A percentile compares a stretch with the other conserved stretches of the same genome.
These are phyloP conservation scores for Quercus robur DNA, from an alignment of 306 rosid species.

Conservation along the genomic window DNA sequence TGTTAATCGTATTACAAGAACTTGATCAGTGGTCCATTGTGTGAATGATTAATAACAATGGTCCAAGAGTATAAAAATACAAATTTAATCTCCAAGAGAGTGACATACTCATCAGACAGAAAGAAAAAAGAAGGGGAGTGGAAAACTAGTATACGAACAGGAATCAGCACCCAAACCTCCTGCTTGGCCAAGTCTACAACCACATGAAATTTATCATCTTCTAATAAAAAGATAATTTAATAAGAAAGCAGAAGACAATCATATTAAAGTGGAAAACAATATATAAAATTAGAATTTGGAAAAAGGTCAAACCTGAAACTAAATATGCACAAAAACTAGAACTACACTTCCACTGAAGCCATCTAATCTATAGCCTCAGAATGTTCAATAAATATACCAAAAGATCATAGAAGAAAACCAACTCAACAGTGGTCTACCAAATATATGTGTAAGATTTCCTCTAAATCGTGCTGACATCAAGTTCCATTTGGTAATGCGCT, in stretches of 20 bases:
- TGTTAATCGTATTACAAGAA: too few relatives aligned
- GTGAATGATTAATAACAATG: too few relatives aligned
- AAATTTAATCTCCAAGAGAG: too few relatives aligned
- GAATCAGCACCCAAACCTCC: too few relatives aligned
- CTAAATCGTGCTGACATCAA: conserved; percentile 13
- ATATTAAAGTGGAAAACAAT: conserved; percentile 4
- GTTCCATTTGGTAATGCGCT: too few relatives aligned
- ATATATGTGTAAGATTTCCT: conserved; percentile 14
- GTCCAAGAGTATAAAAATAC: too few relatives aligned
- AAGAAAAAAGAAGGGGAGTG: too few relatives aligned
- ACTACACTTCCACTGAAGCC: conserved; percentile 20
- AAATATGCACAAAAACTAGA: conserved; percentile 18
- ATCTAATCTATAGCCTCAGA: conserved; percentile 23
- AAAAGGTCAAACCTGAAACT: conserved; percentile 17
- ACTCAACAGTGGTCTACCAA: conserved; percentile 6
- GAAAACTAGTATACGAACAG: too few relatives aligned
- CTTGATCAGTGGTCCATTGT: too few relatives aligned
- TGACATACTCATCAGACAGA: too few relatives aligned
- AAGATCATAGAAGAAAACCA: conserved; percentile 21
- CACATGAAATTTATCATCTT: too few relatives aligned
- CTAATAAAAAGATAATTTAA: neutral
- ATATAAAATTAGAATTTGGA: neutral
- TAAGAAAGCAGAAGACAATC: conserved; percentile 8
- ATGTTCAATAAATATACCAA: conserved; percentile 23
- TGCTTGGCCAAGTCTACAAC: too few relatives aligned